Conservation (phyloP, 768 basidiomycete species). For the Sarcodon sp. region DNA sequence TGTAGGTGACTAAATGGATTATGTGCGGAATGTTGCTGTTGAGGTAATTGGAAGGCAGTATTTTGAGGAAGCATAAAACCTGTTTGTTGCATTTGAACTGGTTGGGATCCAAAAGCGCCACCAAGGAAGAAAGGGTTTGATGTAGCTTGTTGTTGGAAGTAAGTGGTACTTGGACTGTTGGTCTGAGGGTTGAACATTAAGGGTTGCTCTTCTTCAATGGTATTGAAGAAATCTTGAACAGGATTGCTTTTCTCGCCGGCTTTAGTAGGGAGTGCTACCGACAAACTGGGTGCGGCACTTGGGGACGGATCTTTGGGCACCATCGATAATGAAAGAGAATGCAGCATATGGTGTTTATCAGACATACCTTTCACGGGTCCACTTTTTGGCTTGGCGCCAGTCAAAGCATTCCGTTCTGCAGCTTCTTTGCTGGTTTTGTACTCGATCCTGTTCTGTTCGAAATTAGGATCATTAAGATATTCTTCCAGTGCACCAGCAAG, state of each 20-base stretch:
- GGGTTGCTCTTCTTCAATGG: constrained; percentile 75
- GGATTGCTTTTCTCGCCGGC: constrained; percentile 25
- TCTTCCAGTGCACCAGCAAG: constrained; percentile 91
- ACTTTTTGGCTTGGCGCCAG: constrained; percentile 12
- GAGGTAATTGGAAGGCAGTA: constrained; percentile 22
- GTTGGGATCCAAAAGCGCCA: constrained; percentile 23
- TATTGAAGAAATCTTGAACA: constrained; percentile 75
- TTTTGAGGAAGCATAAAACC: constrained; percentile 41
- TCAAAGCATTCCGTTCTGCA: constrained; percentile 29
- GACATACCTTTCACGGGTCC: constrained; percentile 18
- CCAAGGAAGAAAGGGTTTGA: constrained; percentile 72
- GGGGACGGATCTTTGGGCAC: constrained; percentile 6
- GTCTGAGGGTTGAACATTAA: constrained; percentile 57
- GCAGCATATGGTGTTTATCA: not conserved
- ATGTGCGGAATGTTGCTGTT: constrained; percentile 12
- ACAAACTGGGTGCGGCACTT: constrained; percentile 11
- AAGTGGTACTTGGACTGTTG: constrained; percentile 35
- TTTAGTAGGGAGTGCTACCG: constrained; percentile 10
- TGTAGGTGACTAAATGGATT: constrained; percentile 35
- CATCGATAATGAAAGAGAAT: not conserved
- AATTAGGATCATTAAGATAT: constrained; percentile 92
- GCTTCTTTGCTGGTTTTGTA: constrained; percentile 75
- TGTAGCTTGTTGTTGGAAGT: constrained; percentile 43
- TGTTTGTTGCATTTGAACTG: constrained; percentile 28
- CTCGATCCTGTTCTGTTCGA: constrained; percentile 89